A percentile compares a stretch with the other conserved stretches of the same genome.
Evolutionary conservation across 1,284 basidiomycete species (phyloP).

Genomic region (Tilletia walkeri): DNA sequence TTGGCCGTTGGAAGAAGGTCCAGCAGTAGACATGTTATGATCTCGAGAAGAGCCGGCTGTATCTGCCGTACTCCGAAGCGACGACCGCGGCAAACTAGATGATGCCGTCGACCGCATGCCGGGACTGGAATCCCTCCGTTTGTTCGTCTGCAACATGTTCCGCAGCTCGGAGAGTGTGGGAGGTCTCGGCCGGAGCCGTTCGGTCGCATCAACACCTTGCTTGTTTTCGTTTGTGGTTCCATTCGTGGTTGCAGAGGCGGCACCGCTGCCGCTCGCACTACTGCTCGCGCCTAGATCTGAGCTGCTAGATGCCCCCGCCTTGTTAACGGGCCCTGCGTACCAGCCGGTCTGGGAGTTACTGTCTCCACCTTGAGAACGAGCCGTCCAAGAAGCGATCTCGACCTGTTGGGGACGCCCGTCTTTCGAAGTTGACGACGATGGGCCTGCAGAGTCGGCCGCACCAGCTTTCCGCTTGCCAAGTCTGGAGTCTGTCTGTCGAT

Average conservation of each 20-base stretch:
- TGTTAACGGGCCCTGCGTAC: neutral
- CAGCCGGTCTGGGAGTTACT: neutral
- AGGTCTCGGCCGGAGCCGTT: neutral
- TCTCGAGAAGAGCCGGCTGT: neutral
- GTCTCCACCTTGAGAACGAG: neutral
- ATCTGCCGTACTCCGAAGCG: neutral
- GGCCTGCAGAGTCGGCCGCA: neutral
- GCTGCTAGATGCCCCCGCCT: neutral
- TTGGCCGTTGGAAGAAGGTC: too few species aligned
- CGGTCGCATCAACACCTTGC: neutral
- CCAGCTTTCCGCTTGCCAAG: neutral
- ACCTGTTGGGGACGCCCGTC: neutral
- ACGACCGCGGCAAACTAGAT: neutral
- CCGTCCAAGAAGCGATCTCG: slow-evolving; percentile 10
- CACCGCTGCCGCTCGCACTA: neutral
- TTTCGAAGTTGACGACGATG: neutral
- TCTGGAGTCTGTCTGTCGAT: too few species aligned
- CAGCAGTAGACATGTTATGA: too few species aligned
- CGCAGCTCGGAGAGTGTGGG: slow-evolving; percentile 6
- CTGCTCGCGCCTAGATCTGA: neutral
- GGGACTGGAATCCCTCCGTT: neutral
- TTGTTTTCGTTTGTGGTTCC: neutral
- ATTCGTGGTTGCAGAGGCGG: neutral
- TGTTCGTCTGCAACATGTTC: neutral
- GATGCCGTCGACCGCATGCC: slow-evolving; percentile 3